Evolutionary conservation across 805 yeast genomes (phyloP), one percentile per base, ranked within the genome.

Genomic region (Candida gorgasii): DNA sequence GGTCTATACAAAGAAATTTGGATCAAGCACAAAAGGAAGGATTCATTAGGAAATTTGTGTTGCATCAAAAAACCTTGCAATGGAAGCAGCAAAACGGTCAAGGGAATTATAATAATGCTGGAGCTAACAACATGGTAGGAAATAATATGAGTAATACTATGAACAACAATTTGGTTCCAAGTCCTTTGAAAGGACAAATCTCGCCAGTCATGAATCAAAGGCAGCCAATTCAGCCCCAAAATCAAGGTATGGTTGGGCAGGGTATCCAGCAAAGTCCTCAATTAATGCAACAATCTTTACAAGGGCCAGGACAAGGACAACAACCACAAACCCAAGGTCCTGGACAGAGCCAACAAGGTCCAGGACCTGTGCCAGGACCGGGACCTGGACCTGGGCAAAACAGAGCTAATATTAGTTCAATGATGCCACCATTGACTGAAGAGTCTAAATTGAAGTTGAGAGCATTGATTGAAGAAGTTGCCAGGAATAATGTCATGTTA

Each of bases 381-480:
- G n/a, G n/a, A n/a, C n/a, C n/a, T n/a, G n/a, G n/a, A n/a, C n/a
- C n/a, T n/a, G n/a, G n/a, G 5, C 31, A 28, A 12, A 28, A 31
- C 8, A 34, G 37, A 29, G 12, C 40, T n/a, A 29, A 17, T 18
- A 32, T 36, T 11, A 24, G 36, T 8, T 31, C 57, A 9, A 45
- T 57, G 19, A 47, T 67, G 34, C 74, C 74, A 5, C 64, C 63
- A 8, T 54, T 69, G 40, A 67, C 84, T 15, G 86, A 76, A 30
- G 88, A 78, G 48, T 86, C 78, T 70, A 79, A 79, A 70, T 63
- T 72, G 47, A 77, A 72, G 44, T 72, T 89, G 47, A 76, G 81
- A 45, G 75, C 74, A 43, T 75, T 89, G 32, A 73, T 82, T 44
- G 84, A 79, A 24, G 95, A 86, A 46, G 89, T 85, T 1, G 71